A percentile compares a stretch with the other conserved stretches of the same genome.
These are phyloP conservation scores for Lagenidium sp. DNA, from an alignment of 352 stramenopile genomes.

Conservation along the genomic window DNA sequence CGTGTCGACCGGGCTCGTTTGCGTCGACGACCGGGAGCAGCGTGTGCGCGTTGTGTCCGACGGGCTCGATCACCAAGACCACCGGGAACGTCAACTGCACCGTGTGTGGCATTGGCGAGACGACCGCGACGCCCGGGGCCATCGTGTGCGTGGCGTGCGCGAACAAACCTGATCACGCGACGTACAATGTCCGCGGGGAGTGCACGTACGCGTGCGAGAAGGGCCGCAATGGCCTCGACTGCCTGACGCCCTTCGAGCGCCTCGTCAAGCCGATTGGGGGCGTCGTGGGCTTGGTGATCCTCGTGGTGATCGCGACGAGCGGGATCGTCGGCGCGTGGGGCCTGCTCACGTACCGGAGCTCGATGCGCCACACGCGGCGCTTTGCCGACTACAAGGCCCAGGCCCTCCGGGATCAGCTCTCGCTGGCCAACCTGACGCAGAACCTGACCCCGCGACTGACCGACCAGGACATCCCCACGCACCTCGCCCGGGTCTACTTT, in stretches of 20 bases:
- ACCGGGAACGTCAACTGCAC: conserved; percentile 49
- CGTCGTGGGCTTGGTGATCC: conserved; percentile 57
- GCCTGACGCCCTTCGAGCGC: conserved; percentile 75
- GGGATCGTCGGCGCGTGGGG: conserved; percentile 60
- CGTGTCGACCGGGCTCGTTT: conserved; percentile 52
- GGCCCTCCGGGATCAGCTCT: conserved; percentile 62
- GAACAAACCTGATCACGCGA: conserved; percentile 53
- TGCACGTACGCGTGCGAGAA: conserved; percentile 80
- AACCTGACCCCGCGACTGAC: conserved; percentile 65
- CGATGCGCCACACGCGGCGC: conserved; percentile 23
- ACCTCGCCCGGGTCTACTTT: conserved; percentile 70
- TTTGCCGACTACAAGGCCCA: conserved; percentile 71
- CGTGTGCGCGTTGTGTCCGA: conserved; percentile 39
- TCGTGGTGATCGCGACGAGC: conserved; percentile 44
- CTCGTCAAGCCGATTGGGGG: conserved; percentile 76
- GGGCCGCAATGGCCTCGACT: conserved; percentile 66
- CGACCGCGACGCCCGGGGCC: conserved; percentile 38
- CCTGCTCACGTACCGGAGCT: conserved; percentile 53
- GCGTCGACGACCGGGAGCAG: conserved; percentile 28
- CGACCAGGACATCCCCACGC: conserved; percentile 64
- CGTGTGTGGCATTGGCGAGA: conserved; percentile 68
- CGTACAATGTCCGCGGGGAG: conserved; percentile 71
- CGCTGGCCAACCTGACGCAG: conserved; percentile 56
- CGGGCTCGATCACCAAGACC: conserved; percentile 43
- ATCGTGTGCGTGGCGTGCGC: conserved; percentile 38